Conservation (phyloP, 176 grass and related monocot genomes). For the Carex scoparia region DNA sequence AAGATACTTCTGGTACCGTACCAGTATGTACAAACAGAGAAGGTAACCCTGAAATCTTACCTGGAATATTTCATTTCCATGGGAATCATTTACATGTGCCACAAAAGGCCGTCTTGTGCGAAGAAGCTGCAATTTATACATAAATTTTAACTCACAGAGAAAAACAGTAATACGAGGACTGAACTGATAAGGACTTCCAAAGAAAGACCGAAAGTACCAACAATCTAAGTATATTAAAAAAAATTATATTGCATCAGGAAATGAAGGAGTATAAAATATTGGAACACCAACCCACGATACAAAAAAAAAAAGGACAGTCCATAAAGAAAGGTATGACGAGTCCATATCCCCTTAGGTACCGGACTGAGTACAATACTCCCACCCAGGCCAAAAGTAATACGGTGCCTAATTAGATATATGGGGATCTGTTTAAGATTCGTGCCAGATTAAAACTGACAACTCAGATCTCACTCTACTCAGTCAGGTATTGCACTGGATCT, state of each 20-base stretch:
- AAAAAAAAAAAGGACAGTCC: neutral
- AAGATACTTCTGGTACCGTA: neutral
- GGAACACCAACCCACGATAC: neutral
- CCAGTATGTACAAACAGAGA: neutral
- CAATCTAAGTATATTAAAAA: neutral
- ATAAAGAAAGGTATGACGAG: neutral
- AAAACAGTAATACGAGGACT: neutral
- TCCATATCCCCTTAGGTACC: no score
- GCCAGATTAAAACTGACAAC: no score
- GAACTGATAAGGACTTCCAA: neutral
- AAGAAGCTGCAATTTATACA: conserved; percentile 63
- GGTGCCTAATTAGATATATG: no score
- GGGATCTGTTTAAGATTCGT: no score
- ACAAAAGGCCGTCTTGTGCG: conserved; percentile 77
- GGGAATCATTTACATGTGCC: conserved; percentile 67
- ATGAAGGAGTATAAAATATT: neutral
- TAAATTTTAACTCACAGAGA: neutral
- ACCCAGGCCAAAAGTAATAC: no score
- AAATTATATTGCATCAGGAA: neutral
- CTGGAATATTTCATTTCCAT: conserved; percentile 85
- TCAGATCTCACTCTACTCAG: no score
- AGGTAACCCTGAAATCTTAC: conserved; percentile 36
- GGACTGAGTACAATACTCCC: no score
- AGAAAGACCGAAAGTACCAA: neutral
- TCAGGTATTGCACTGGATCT: no score